A percentile compares a stretch with the other conserved stretches of the same genome.
Evolutionary conservation across 192 early-diverging fungal species (phyloP).

Genomic region (Coemansia sp.): DNA sequence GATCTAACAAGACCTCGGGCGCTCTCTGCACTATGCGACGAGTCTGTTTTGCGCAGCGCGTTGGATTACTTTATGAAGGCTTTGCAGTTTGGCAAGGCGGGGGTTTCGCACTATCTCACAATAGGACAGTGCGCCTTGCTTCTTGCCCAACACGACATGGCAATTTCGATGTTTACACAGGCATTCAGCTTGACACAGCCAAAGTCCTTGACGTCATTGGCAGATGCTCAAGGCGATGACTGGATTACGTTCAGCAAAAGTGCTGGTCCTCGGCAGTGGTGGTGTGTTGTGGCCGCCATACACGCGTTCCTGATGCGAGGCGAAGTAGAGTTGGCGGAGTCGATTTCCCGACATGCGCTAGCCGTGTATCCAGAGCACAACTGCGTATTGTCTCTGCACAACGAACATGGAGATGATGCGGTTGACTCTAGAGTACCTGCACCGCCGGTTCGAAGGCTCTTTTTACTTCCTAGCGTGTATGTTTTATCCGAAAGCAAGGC

Average conservation of each 20-base stretch:
- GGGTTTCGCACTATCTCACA: constrained; percentile 18
- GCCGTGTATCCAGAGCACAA: background rate
- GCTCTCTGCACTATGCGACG: background rate
- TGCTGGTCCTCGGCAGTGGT: constrained; percentile 40
- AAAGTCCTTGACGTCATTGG: background rate
- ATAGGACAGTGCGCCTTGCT: constrained; percentile 41
- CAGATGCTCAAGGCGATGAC: background rate
- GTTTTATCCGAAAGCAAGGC: background rate
- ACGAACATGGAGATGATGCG: background rate
- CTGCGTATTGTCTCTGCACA: too few relatives aligned
- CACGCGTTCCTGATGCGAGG: constrained; percentile 35
- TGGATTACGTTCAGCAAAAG: constrained; percentile 3
- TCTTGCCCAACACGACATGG: constrained; percentile 30
- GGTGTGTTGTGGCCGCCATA: constrained; percentile 34
- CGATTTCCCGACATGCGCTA: constrained; percentile 3
- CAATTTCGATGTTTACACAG: constrained; percentile 19
- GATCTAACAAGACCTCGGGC: background rate
- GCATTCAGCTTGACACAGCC: constrained; percentile 5
- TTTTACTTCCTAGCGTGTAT: background rate
- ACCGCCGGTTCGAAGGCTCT: background rate
- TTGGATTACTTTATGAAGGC: constrained; percentile 20
- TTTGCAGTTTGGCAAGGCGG: constrained; percentile 11
- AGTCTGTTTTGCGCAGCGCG: constrained; percentile 6
- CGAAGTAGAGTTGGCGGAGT: constrained; percentile 25
- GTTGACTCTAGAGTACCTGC: background rate